A percentile compares a stretch with the other conserved stretches of the same genome.
These are phyloP conservation scores for Trichoderma atrobrunneum DNA, from an alignment of 2,329 filamentous ascomycete genomes.

Conservation along the genomic window DNA sequence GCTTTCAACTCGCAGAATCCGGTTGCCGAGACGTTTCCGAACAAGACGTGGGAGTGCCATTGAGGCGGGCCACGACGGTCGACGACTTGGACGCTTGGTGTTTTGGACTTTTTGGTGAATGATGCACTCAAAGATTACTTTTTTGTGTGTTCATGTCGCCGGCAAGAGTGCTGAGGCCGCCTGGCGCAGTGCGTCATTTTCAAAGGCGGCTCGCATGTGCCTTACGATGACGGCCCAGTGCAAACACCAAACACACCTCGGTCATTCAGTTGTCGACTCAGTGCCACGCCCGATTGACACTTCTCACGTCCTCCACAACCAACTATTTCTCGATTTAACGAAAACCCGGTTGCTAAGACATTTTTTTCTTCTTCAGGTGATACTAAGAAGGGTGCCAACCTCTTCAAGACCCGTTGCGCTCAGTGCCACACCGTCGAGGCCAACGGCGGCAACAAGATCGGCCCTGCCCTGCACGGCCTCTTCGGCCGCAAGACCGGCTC, in stretches of 20 bases:
- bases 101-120: neutral
- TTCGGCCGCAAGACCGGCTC: constrained; percentile 94
- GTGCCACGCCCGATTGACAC: neutral
- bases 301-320: neutral
- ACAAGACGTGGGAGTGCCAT: constrained; percentile 22
- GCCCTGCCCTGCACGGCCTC: constrained; percentile 93
- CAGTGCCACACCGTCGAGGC: constrained; percentile 97
- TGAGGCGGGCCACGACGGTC: constrained; percentile 21
- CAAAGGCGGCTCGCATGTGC: neutral
- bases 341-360: neutral
- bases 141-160: neutral
- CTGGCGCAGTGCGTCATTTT: constrained; percentile 22
- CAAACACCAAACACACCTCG: constrained; percentile 30
- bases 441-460: constrained; percentile 94
- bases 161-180: neutral
- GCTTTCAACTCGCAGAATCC: neutral
- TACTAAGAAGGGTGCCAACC: constrained; percentile 91
- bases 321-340: neutral
- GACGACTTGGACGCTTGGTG: neutral
- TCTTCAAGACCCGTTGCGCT: constrained; percentile 98
- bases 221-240: constrained; percentile 25
- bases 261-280: neutral
- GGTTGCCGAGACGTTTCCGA: constrained; percentile 1
- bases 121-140: neutral
- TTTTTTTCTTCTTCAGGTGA: constrained; percentile 64